Percentiles rank a stretch among this genome's conserved stretches.
Conservation (phyloP, 805 yeast genomes). For the Candida nitratophila region DNA sequence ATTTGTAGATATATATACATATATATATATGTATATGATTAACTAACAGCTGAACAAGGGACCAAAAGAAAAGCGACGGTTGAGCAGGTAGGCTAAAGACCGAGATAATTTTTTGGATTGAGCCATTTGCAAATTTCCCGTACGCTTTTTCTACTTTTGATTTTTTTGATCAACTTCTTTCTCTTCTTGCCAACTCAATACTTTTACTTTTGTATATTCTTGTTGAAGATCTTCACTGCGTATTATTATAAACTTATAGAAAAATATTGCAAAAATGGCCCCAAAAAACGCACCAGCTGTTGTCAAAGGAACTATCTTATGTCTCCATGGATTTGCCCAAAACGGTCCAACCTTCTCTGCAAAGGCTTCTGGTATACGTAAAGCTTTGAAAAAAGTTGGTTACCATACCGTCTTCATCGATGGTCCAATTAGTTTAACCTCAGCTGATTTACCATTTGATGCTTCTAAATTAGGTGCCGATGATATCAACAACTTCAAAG, state of each 20-base stretch:
- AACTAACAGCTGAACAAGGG: too few relatives aligned
- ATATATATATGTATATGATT: too few relatives aligned
- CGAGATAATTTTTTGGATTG: neutral
- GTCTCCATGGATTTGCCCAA: slow-evolving; percentile 89
- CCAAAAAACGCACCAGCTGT: slow-evolving; percentile 9
- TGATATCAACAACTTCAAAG: slow-evolving; percentile 37
- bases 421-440: slow-evolving; percentile 63
- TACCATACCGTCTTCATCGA: slow-evolving; percentile 71
- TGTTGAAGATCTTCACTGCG: too few relatives aligned
- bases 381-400: slow-evolving; percentile 55
- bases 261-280: slow-evolving; percentile 12
- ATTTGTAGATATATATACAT: too few relatives aligned
- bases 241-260: too few relatives aligned
- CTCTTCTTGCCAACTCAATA: neutral
- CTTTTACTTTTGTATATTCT: neutral
- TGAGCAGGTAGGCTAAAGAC: neutral
- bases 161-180: neutral
- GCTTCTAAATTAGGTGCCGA: slow-evolving; percentile 37
- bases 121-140: neutral
- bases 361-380: slow-evolving; percentile 84
- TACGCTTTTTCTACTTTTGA: too few relatives aligned
- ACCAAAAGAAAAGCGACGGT: neutral
- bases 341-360: slow-evolving; percentile 77
- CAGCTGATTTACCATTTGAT: slow-evolving; percentile 70
- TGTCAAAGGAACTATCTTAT: slow-evolving; percentile 50